Percentiles rank a stretch among this genome's conserved stretches.
Evolutionary conservation across 192 early-diverging fungal genomes (phyloP).

Genomic region (Rhizoclosmatium globosum): DNA sequence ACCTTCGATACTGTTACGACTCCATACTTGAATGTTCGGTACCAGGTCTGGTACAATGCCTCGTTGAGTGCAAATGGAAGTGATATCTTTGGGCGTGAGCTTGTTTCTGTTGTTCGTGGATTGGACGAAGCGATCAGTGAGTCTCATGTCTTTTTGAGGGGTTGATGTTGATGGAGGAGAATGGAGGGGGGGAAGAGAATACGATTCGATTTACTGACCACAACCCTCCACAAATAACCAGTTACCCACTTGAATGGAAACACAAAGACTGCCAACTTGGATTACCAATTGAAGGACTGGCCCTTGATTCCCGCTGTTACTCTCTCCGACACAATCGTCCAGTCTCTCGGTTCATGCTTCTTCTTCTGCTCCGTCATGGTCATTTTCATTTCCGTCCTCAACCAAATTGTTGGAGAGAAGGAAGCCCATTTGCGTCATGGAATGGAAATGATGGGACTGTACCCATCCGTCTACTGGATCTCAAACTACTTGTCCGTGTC

Average conservation of each 20-base stretch:
- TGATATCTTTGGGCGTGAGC: slow-evolving; percentile 68
- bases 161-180: background rate
- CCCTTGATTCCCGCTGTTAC: slow-evolving; percentile 64
- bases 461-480: slow-evolving; percentile 72
- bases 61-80: slow-evolving; percentile 62
- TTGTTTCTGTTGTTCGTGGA: slow-evolving; percentile 67
- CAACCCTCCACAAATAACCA: slow-evolving; percentile 24
- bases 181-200: slow-evolving; percentile 2
- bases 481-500: slow-evolving; percentile 67
- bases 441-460: slow-evolving; percentile 86
- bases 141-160: slow-evolving; percentile 1
- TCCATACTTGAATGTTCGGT: slow-evolving; percentile 65
- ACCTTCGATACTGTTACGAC: slow-evolving; percentile 44
- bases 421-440: slow-evolving; percentile 73
- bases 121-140: slow-evolving; percentile 76
- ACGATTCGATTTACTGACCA: background rate
- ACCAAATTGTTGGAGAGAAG: slow-evolving; percentile 79
- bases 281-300: slow-evolving; percentile 71
- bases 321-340: slow-evolving; percentile 67
- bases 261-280: slow-evolving; percentile 44
- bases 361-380: slow-evolving; percentile 68
- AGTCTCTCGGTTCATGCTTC: slow-evolving; percentile 62
- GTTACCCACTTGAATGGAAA: slow-evolving; percentile 27
- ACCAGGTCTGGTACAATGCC: slow-evolving; percentile 82
- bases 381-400: slow-evolving; percentile 70